phyloP scores from a whole-genome alignment of 768 basidiomycete species.

The Hygrophorus russula region DNA sequence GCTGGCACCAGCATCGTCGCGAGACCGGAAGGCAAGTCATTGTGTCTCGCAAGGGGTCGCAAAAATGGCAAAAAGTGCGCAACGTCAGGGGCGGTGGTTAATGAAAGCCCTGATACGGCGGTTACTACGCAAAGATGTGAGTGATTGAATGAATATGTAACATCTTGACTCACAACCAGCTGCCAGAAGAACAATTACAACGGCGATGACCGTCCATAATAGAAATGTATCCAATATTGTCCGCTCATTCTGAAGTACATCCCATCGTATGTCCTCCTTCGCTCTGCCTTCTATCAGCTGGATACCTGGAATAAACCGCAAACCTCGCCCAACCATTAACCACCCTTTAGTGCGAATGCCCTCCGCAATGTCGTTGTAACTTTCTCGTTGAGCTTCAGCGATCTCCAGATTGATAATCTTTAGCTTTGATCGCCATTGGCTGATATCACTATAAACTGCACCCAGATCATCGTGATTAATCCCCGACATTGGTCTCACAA shows the following conservation, averaged over 20 bases:
- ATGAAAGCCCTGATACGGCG: slow-evolving; percentile 55
- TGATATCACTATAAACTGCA: slow-evolving; percentile 57
- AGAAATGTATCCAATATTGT: slow-evolving; percentile 31
- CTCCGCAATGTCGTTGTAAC: slow-evolving; percentile 63
- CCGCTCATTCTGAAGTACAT: slow-evolving; percentile 54
- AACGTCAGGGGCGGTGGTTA: slow-evolving; percentile 62
- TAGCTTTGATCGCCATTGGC: slow-evolving; percentile 54
- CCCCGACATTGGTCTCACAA: slow-evolving; percentile 66
- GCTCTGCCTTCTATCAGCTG: slow-evolving; percentile 69
- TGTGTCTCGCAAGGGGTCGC: slow-evolving; percentile 32
- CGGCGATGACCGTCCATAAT: slow-evolving; percentile 47
- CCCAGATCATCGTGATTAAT: slow-evolving; percentile 57
- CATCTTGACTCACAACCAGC: slow-evolving; percentile 41
- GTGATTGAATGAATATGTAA: slow-evolving; percentile 1
- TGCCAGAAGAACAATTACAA: slow-evolving; percentile 41
- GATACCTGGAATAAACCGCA: slow-evolving; percentile 50
- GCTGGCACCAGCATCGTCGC: slow-evolving; percentile 62
- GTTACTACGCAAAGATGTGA: slow-evolving; percentile 35
- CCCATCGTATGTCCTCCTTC: slow-evolving; percentile 78
- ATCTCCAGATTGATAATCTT: slow-evolving; percentile 70
- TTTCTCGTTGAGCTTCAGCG: slow-evolving; percentile 49
- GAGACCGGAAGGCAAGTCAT: slow-evolving; percentile 47
- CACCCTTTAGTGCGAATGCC: slow-evolving; percentile 65
- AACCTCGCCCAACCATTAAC: slow-evolving; percentile 63
- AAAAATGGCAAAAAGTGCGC: slow-evolving; percentile 64